A percentile compares a stretch with the other conserved stretches of the same genome.
Conservation (phyloP, 83 land plant genomes). For the Picea mariana region DNA sequence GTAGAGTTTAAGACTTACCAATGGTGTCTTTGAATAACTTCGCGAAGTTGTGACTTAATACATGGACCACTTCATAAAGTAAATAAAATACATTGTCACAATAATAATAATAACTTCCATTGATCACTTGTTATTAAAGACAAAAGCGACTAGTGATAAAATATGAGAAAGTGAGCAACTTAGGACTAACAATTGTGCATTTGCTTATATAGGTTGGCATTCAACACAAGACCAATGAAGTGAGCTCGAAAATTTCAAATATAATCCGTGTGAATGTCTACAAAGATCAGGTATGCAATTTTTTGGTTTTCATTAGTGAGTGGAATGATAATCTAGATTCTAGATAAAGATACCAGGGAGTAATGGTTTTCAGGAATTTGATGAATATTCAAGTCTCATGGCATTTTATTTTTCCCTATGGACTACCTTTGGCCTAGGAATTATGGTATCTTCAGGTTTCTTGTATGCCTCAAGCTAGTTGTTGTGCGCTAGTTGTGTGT, state of each 20-base stretch:
- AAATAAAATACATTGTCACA: no score
- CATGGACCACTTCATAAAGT: no score
- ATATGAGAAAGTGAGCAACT: no score
- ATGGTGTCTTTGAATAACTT: no score
- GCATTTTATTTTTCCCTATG: background rate
- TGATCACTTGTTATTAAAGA: no score
- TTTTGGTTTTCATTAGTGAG: background rate
- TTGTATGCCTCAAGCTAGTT: background rate
- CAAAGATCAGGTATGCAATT: conserved; percentile 73
- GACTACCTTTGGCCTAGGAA: background rate
- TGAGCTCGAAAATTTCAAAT: conserved; percentile 72
- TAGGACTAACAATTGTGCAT: background rate
- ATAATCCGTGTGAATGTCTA: conserved; percentile 76
- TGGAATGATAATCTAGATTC: background rate
- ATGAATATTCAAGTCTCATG: background rate
- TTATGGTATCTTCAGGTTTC: background rate
- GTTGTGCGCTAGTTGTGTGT: background rate
- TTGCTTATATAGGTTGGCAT: conserved; percentile 75
- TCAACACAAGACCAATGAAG: conserved; percentile 69
- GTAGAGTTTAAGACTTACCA: no score
- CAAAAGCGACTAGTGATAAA: no score
- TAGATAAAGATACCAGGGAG: background rate
- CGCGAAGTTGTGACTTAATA: no score
- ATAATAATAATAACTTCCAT: no score
- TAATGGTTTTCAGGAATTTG: background rate